phyloP scores from a whole-genome alignment of 805 yeast genomes.

The Cyberlindnera galapagoensis region DNA sequence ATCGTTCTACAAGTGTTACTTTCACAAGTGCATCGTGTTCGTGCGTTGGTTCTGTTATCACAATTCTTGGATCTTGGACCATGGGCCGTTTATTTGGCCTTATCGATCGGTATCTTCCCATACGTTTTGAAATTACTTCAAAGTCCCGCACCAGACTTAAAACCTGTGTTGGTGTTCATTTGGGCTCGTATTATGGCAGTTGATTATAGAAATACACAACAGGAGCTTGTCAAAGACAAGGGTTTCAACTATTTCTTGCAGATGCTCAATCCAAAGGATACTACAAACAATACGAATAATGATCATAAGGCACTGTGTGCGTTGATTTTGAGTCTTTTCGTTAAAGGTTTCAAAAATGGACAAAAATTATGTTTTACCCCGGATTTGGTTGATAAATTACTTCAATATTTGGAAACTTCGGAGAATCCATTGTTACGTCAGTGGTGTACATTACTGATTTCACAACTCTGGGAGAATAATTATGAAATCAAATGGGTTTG shows the following conservation, averaged over 20 bases:
- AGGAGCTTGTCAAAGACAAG: slow-evolving; percentile 84
- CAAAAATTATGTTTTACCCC: slow-evolving; percentile 73
- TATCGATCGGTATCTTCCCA: slow-evolving; percentile 94
- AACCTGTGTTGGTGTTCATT: slow-evolving; percentile 89
- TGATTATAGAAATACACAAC: slow-evolving; percentile 84
- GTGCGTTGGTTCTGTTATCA: slow-evolving; percentile 80
- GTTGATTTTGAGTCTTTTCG: slow-evolving; percentile 78
- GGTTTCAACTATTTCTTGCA: slow-evolving; percentile 84
- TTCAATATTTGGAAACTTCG: slow-evolving; percentile 58
- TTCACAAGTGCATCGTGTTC: slow-evolving; percentile 87
- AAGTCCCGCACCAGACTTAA: slow-evolving; percentile 91
- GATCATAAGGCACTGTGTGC: slow-evolving; percentile 96
- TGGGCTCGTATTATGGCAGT: slow-evolving; percentile 99
- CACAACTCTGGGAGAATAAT: slow-evolving; percentile 68
- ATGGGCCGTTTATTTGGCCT: slow-evolving; percentile 91
- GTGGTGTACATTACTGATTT: slow-evolving; percentile 80
- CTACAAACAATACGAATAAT: slow-evolving; percentile 25
- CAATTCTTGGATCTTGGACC: slow-evolving; percentile 92
- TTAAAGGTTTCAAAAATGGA: slow-evolving; percentile 72
- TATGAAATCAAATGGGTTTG: slow-evolving; percentile 71
- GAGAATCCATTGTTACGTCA: slow-evolving; percentile 86
- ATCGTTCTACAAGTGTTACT: slow-evolving; percentile 86
- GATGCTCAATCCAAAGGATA: slow-evolving; percentile 50
- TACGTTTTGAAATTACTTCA: slow-evolving; percentile 85
- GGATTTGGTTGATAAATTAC: slow-evolving; percentile 63